Percentiles rank a stretch among this genome's conserved stretches.
These are phyloP conservation scores for Verticillium klebahnii DNA, from an alignment of 2,329 filamentous ascomycete species.

Conservation along the genomic window DNA sequence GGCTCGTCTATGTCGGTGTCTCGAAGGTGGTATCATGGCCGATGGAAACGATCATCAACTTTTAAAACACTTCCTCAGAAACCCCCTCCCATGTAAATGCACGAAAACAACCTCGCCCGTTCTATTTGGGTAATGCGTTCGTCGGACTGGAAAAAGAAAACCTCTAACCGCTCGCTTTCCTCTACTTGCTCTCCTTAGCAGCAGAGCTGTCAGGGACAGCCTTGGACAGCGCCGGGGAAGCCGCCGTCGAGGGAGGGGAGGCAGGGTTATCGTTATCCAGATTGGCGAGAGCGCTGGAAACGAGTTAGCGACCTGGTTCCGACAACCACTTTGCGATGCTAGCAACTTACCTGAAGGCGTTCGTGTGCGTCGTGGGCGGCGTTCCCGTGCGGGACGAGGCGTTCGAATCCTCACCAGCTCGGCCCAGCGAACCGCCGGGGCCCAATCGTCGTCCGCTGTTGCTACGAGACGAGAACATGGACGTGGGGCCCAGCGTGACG, in stretches of 20 bases:
- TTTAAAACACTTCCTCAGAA: constrained; percentile 41
- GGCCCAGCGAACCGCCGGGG: constrained; percentile 66
- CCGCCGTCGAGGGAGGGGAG: constrained; percentile 66
- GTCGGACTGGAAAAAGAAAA: constrained; percentile 21
- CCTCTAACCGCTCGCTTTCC: constrained; percentile 8
- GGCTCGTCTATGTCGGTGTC: constrained; percentile 36
- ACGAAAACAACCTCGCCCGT: constrained; percentile 40
- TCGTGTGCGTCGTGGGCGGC: constrained; percentile 73
- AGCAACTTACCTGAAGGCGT: constrained; percentile 82
- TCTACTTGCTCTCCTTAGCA: constrained; percentile 37
- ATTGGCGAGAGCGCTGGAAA: constrained; percentile 53
- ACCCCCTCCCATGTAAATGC: constrained; percentile 41
- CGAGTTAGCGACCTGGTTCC: not conserved
- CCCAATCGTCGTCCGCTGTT: constrained; percentile 83
- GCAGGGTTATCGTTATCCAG: constrained; percentile 60
- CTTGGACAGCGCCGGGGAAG: constrained; percentile 63
- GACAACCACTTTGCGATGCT: not conserved
- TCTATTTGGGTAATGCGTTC: constrained; percentile 48
- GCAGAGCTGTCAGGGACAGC: constrained; percentile 46
- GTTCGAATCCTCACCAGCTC: constrained; percentile 78
- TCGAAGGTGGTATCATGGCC: constrained; percentile 43
- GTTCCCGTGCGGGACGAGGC: constrained; percentile 87
- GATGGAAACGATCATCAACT: constrained; percentile 38
- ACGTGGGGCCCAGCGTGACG: constrained; percentile 72
- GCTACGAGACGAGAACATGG: constrained; percentile 84